A percentile compares a stretch with the other conserved stretches of the same genome.
Conservation (phyloP, 1,139 yeast genomes). For the Yamadazyma siamensis region DNA sequence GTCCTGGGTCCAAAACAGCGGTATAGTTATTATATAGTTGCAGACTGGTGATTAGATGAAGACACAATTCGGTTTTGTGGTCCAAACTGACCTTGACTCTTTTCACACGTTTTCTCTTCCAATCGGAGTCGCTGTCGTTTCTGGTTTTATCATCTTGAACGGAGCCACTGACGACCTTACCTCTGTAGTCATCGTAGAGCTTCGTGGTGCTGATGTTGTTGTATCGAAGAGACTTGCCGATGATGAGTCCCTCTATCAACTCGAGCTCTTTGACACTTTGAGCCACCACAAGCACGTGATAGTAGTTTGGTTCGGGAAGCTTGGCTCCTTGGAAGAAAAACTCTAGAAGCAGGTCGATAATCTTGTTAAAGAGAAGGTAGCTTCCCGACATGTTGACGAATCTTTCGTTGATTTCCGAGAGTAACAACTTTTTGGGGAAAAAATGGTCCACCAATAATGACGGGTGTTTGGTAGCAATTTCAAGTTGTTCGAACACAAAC, state of each 20-base stretch:
- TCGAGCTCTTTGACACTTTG: slow-evolving; percentile 66
- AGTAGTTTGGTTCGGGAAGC: slow-evolving; percentile 9
- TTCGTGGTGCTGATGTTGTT: slow-evolving; percentile 61
- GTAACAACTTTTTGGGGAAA: slow-evolving; percentile 62
- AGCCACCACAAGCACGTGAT: slow-evolving; percentile 52
- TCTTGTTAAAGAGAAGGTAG: slow-evolving; percentile 49
- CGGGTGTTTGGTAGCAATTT: slow-evolving; percentile 58
- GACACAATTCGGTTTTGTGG: slow-evolving; percentile 14
- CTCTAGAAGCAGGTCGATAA: slow-evolving; percentile 36
- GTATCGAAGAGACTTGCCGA: slow-evolving; percentile 59
- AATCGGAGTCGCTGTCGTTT: slow-evolving; percentile 11
- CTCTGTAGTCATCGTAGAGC: slow-evolving; percentile 42
- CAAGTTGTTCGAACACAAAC: slow-evolving; percentile 49
- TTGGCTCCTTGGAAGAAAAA: slow-evolving; percentile 12
- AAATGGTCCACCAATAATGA: slow-evolving; percentile 70
- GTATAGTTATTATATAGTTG: slow-evolving; percentile 39
- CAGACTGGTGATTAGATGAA: slow-evolving; percentile 38
- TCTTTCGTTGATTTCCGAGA: slow-evolving; percentile 61
- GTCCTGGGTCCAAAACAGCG: slow-evolving; percentile 20
- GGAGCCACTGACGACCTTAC: not conserved
- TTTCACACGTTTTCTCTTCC: slow-evolving; percentile 10
- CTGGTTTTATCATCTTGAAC: slow-evolving; percentile 2
- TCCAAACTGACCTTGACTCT: slow-evolving; percentile 4
- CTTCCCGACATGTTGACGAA: slow-evolving; percentile 57
- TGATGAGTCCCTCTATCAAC: slow-evolving; percentile 60